phyloP scores from a whole-genome alignment of 2,329 filamentous ascomycete genomes.

The Epichloe bromicola region DNA sequence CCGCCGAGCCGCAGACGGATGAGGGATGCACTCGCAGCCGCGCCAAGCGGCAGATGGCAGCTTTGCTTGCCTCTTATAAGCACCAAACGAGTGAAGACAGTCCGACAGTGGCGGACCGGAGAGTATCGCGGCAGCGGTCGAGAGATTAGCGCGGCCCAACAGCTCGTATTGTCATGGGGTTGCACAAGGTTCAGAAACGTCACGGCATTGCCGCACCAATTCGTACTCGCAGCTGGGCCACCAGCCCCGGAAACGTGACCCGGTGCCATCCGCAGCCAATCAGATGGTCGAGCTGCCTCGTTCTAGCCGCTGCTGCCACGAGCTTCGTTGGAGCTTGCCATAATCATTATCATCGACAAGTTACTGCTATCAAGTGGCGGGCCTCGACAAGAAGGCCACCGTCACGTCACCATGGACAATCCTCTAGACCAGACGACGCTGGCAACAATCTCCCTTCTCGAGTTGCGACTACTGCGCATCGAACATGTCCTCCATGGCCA shows the following conservation, averaged over 20 bases:
- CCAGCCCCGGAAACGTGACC: not conserved
- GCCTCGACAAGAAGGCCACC: not conserved
- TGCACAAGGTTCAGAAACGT: not conserved
- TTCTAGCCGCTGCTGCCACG: not conserved
- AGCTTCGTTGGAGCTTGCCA: no score
- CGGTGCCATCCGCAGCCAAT: slow-evolving; percentile 2
- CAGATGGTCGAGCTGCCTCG: not conserved
- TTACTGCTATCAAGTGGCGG: not conserved
- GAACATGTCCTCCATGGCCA: slow-evolving; percentile 46
- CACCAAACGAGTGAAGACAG: not conserved
- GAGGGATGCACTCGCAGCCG: not conserved
- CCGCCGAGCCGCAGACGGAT: not conserved
- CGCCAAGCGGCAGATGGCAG: not conserved
- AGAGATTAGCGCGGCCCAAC: not conserved
- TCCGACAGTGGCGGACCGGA: not conserved
- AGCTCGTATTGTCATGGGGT: not conserved
- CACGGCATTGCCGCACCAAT: no score
- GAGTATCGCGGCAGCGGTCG: not conserved
- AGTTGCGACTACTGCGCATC: slow-evolving; percentile 44
- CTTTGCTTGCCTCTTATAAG: not conserved
- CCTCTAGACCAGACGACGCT: slow-evolving; percentile 39
- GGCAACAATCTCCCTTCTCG: slow-evolving; percentile 42
- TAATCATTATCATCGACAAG: not conserved
- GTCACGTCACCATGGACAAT: slow-evolving; percentile 15
- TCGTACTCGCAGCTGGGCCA: not conserved